Evolutionary conservation across 148 eudicot genomes (phyloP).

Genomic region (Camellia lanceoleosa): DNA sequence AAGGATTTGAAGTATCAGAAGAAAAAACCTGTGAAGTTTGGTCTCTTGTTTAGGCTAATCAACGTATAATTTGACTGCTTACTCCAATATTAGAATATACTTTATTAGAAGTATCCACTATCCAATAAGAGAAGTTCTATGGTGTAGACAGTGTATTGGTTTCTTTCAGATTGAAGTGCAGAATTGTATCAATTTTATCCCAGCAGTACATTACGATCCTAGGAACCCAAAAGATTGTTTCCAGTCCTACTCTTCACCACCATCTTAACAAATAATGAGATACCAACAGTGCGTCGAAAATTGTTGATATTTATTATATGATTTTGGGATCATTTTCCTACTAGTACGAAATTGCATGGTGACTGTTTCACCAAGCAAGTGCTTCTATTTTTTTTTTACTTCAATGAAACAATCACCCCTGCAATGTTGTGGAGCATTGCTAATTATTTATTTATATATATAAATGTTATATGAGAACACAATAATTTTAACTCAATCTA

Average conservation of each 20-base stretch:
- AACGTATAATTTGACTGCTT: not conserved
- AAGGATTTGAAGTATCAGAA: not conserved
- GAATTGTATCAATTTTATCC: not conserved
- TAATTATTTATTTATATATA: too few relatives aligned
- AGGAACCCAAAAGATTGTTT: not conserved
- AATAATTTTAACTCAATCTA: too few relatives aligned
- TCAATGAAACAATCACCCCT: too few relatives aligned
- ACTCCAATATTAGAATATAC: not conserved
- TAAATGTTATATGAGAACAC: too few relatives aligned
- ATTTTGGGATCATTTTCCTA: too few relatives aligned
- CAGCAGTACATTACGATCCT: not conserved
- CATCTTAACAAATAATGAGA: not conserved
- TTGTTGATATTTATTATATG: too few relatives aligned
- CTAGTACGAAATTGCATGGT: too few relatives aligned
- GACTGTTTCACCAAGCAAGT: too few relatives aligned
- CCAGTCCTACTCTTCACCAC: not conserved
- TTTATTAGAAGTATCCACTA: not conserved
- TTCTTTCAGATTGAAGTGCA: not conserved
- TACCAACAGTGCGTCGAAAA: too few relatives aligned
- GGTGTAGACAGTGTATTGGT: not conserved
- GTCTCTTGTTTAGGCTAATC: not conserved
- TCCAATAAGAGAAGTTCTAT: too few relatives aligned
- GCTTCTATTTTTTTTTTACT: too few relatives aligned
- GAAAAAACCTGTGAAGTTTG: not conserved
- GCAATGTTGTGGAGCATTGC: too few relatives aligned